These are phyloP conservation scores for Amanita rubescens DNA, from an alignment of 768 basidiomycete genomes.

Conservation along the genomic window DNA sequence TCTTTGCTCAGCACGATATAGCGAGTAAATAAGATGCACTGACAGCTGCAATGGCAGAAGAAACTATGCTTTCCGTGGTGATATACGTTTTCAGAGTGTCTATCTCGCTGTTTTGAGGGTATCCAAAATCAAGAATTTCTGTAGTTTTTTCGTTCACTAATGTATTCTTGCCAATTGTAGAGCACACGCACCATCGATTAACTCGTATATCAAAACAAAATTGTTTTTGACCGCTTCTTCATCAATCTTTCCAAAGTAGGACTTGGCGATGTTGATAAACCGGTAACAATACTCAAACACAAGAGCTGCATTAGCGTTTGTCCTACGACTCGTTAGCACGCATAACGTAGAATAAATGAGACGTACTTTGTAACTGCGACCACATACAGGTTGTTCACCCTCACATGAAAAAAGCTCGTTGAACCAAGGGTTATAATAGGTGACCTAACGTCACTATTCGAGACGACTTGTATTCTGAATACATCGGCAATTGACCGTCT, in stretches of 20 bases:
- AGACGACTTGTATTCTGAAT: conserved; percentile 98
- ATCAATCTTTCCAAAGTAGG: conserved; percentile 98
- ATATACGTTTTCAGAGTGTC: conserved; percentile 98
- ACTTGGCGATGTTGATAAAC: conserved; percentile 88
- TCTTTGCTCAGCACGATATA: conserved; percentile 5
- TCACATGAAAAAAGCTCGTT: conserved; percentile 97
- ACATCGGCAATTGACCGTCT: conserved; percentile 97
- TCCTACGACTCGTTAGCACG: conserved; percentile 37
- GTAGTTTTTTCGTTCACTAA: too few species aligned
- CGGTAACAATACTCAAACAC: conserved; percentile 98
- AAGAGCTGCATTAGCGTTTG: conserved; percentile 94
- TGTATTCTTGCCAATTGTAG: too few species aligned
- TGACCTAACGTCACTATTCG: conserved; percentile 92
- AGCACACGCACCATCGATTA: conserved; percentile 79
- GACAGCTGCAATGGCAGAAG: conserved; percentile 77
- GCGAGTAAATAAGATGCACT: conserved; percentile 15
- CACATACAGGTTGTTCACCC: conserved; percentile 92
- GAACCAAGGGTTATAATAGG: conserved; percentile 97
- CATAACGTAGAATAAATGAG: not conserved
- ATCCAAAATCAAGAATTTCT: conserved; percentile 98
- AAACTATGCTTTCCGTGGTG: conserved; percentile 93
- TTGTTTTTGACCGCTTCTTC: conserved; percentile 99
- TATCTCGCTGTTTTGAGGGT: conserved; percentile 97
- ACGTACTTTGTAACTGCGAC: conserved; percentile 92
- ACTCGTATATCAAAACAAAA: conserved; percentile 96